These are phyloP conservation scores for Flaveria linearis DNA, from an alignment of 129 eudicot genomes.

Conservation along the genomic window DNA sequence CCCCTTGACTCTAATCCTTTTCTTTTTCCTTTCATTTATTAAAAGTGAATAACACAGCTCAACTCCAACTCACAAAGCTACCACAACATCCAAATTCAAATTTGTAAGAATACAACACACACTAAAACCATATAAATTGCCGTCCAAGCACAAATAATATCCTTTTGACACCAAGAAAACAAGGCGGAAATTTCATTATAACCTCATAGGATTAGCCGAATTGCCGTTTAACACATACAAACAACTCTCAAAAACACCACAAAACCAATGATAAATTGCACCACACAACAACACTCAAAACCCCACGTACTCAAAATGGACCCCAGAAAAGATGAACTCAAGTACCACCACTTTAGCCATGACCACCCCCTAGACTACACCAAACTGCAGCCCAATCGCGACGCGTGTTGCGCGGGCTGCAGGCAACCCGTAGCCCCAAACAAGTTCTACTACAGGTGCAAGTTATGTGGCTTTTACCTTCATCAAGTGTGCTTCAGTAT, in stretches of 20 bases:
- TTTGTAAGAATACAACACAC: not conserved
- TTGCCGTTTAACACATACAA: not conserved
- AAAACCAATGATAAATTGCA: not conserved
- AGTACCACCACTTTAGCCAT: slow-evolving; percentile 47
- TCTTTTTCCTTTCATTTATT: no score
- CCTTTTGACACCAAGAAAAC: not conserved
- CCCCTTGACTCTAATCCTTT: no score
- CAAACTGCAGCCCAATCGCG: slow-evolving; percentile 13
- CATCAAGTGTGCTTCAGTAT: slow-evolving; percentile 62
- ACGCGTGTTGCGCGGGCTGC: slow-evolving; percentile 53
- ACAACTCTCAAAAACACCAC: not conserved
- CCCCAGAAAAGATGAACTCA: slow-evolving; percentile 12
- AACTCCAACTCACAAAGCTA: not conserved
- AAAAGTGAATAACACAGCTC: no score
- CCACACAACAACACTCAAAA: not conserved
- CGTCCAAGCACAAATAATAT: slow-evolving; percentile 19
- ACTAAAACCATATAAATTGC: not conserved
- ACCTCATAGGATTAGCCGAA: slow-evolving; percentile 7
- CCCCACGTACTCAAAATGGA: slow-evolving; percentile 19
- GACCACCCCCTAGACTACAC: slow-evolving; percentile 44
- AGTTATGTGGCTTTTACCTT: slow-evolving; percentile 51
- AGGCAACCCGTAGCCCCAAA: slow-evolving; percentile 35
- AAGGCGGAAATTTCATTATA: slow-evolving; percentile 8
- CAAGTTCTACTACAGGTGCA: slow-evolving; percentile 53
- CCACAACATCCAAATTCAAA: not conserved